phyloP scores from a whole-genome alignment of 768 basidiomycete species.

The Serendipita sp. region DNA sequence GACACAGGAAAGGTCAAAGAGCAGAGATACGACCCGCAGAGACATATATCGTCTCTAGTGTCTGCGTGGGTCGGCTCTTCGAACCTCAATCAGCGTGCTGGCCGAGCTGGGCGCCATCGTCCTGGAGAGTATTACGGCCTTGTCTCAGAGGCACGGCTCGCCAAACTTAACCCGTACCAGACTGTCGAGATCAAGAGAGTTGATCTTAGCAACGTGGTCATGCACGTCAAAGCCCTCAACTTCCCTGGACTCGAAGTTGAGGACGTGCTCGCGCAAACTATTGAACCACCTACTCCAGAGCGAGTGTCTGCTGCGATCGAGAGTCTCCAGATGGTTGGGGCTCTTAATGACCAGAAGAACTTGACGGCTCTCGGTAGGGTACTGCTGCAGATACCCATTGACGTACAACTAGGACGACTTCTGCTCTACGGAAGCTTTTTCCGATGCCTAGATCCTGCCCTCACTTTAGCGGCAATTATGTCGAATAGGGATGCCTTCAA shows the following conservation, averaged over 20 bases:
- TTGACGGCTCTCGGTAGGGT: conserved; percentile 80
- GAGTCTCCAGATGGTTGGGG: conserved; percentile 70
- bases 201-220: conserved; percentile 80
- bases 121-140: conserved; percentile 85
- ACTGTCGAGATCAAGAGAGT: conserved; percentile 90
- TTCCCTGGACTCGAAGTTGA: conserved; percentile 75
- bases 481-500: conserved; percentile 85
- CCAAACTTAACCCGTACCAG: conserved; percentile 56
- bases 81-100: conserved; percentile 81
- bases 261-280: conserved; percentile 67
- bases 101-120: conserved; percentile 82
- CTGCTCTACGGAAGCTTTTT: conserved; percentile 86
- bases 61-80: conserved; percentile 84
- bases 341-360: conserved; percentile 56
- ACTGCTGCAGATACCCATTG: conserved; percentile 75
- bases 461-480: conserved; percentile 83
- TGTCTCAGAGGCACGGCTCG: conserved; percentile 44
- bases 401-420: conserved; percentile 76
- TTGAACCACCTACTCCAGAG: conserved; percentile 70
- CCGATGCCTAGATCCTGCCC: conserved; percentile 72
- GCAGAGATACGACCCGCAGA: conserved; percentile 72
- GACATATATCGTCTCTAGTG: conserved; percentile 76
- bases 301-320: conserved; percentile 69
- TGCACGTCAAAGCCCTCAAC: conserved; percentile 90
- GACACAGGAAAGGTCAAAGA: conserved; percentile 83